phyloP scores from a whole-genome alignment of 202 grass and related monocot species.

The Eragrostis tef region DNA sequence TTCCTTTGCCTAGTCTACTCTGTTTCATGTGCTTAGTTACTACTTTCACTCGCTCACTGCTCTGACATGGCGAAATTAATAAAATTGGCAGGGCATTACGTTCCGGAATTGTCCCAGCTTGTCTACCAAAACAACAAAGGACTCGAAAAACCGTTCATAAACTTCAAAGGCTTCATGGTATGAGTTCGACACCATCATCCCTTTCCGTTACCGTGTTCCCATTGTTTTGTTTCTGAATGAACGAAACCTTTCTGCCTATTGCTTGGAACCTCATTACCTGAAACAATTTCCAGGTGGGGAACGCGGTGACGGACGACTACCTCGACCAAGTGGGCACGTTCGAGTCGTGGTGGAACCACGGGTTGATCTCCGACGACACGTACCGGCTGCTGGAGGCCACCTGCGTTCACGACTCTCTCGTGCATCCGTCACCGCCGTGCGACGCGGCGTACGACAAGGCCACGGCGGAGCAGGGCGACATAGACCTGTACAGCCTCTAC shows the following conservation, averaged over 20 bases:
- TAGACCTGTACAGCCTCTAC: slow-evolving; percentile 86
- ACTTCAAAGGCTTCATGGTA: slow-evolving; percentile 86
- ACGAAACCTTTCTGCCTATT: no score
- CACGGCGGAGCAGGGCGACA: slow-evolving; percentile 61
- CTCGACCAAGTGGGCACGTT: slow-evolving; percentile 60
- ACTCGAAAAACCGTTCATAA: slow-evolving; percentile 50
- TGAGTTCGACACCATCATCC: background rate
- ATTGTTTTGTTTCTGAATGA: no score
- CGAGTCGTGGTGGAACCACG: slow-evolving; percentile 87
- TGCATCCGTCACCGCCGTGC: slow-evolving; percentile 59
- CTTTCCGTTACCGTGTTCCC: no score
- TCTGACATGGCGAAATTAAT: background rate
- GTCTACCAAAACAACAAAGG: slow-evolving; percentile 59
- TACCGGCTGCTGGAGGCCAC: slow-evolving; percentile 47
- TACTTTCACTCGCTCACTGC: no score
- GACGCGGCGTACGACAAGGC: slow-evolving; percentile 28
- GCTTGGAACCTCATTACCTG: background rate
- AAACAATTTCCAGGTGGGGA: slow-evolving; percentile 57
- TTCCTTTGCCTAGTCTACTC: no score
- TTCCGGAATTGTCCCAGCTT: slow-evolving; percentile 73
- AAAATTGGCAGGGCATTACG: slow-evolving; percentile 67
- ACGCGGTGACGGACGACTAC: slow-evolving; percentile 69
- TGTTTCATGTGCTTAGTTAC: no score
- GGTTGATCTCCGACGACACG: slow-evolving; percentile 70
- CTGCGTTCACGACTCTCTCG: slow-evolving; percentile 48